phyloP scores from a whole-genome alignment of 345 rosid genomes.

The Litchi chinensis region DNA sequence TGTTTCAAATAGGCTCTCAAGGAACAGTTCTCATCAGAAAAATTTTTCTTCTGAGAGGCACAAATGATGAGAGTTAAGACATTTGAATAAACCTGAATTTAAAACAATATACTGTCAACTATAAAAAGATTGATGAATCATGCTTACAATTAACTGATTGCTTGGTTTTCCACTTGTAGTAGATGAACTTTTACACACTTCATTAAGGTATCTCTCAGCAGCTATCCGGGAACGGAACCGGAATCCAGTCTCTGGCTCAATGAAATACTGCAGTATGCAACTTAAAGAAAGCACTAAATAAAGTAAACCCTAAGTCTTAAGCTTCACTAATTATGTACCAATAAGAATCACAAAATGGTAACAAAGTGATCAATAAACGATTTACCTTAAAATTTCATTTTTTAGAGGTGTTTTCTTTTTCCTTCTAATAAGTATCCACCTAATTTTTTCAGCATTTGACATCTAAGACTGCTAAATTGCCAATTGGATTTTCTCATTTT shows the following conservation, averaged over 20 bases:
- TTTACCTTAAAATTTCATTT: neutral
- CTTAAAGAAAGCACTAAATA: slow-evolving; percentile 1
- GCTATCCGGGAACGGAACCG: slow-evolving; percentile 34
- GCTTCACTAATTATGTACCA: neutral
- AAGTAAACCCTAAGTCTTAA: neutral
- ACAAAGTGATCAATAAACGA: neutral
- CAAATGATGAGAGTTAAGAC: neutral
- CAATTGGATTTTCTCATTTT: neutral
- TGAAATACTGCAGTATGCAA: slow-evolving; percentile 37
- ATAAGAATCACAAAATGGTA: neutral
- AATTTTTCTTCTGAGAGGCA: slow-evolving; percentile 12
- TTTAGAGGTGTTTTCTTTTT: neutral
- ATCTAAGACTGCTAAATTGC: neutral
- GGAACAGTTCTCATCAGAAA: slow-evolving; percentile 8
- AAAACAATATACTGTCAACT: neutral
- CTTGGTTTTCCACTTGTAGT: slow-evolving; percentile 18
- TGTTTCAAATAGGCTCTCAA: slow-evolving; percentile 17
- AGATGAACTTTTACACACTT: slow-evolving; percentile 7
- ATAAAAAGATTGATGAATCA: neutral
- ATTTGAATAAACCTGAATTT: neutral
- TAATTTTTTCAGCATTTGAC: neutral
- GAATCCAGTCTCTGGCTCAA: slow-evolving; percentile 43
- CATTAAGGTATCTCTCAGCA: slow-evolving; percentile 32
- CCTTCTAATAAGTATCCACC: neutral
- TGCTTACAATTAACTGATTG: slow-evolving; percentile 17